These are phyloP conservation scores for Elsinoe australis DNA, from an alignment of 2,329 filamentous ascomycete species.

Conservation along the genomic window DNA sequence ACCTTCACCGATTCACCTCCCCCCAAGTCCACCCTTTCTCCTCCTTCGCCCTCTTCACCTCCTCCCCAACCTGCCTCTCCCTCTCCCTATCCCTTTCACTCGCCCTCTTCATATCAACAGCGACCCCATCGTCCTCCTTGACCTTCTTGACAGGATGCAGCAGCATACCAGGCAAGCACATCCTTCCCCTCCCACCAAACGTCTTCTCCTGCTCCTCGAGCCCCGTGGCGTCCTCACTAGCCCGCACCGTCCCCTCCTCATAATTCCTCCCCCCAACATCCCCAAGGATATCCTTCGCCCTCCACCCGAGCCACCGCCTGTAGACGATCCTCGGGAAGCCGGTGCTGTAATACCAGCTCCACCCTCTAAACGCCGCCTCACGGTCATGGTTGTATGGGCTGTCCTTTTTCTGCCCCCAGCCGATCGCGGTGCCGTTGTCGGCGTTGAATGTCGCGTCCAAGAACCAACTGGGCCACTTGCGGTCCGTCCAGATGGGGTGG, in stretches of 20 bases:
- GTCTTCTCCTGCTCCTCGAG: conserved; percentile 29
- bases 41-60: not conserved
- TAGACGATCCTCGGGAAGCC: conserved; percentile 76
- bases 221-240: conserved; percentile 47
- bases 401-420: conserved; percentile 39
- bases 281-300: conserved; percentile 70
- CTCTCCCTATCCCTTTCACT: conserved; percentile 4
- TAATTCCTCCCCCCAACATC: conserved; percentile 36
- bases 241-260: conserved; percentile 19
- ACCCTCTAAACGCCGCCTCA: conserved; percentile 80
- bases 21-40: conserved; percentile 7
- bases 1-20: not conserved
- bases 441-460: conserved; percentile 73
- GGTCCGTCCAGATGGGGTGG: conserved; percentile 80
- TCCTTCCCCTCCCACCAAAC: conserved; percentile 50
- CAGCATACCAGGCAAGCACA: conserved; percentile 86
- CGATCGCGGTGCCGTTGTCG: conserved; percentile 49
- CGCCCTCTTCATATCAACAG: conserved; percentile 8
- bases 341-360: conserved; percentile 88
- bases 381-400: conserved; percentile 51
- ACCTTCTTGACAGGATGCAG: conserved; percentile 72
- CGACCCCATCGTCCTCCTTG: conserved; percentile 16
- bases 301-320: conserved; percentile 75
- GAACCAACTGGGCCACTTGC: conserved; percentile 73
- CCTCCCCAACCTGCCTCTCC: conserved; percentile 11